Percentiles rank a stretch among this genome's conserved stretches.
Conservation (phyloP, 2,329 filamentous ascomycete species). For the Colletotrichum noveboracense region DNA sequence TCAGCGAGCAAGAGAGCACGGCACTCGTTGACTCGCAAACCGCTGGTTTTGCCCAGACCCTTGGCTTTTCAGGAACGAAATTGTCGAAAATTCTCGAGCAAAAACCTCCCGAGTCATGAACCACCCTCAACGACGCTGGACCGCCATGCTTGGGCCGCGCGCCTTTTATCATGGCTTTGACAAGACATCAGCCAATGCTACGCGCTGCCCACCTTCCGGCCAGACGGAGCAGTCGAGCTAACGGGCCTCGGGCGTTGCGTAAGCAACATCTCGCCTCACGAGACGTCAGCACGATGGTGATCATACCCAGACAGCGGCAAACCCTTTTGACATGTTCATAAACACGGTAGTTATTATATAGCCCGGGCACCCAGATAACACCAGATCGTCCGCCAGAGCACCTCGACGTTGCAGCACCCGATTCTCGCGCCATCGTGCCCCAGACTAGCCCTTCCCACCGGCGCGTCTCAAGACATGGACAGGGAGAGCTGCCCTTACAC, state of each 20-base stretch:
- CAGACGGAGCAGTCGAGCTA: not conserved
- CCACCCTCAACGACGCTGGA: not conserved
- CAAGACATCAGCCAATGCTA: not conserved
- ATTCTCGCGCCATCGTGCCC: not conserved
- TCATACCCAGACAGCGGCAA: not conserved
- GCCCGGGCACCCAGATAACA: not conserved
- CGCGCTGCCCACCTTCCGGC: not conserved
- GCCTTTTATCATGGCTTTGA: not conserved
- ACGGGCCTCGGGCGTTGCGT: not conserved
- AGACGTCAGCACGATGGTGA: not conserved
- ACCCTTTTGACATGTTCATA: not conserved
- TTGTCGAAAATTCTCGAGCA: not conserved
- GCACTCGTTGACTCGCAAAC: not conserved
- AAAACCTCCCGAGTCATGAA: not conserved
- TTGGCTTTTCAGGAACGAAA: not conserved
- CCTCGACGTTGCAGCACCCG: not conserved
- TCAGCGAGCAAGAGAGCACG: not conserved
- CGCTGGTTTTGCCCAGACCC: not conserved
- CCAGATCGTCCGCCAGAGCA: not conserved
- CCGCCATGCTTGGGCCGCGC: not conserved
- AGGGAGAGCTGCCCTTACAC: slow-evolving; percentile 3
- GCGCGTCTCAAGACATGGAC: slow-evolving; percentile 5
- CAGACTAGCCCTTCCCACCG: not conserved
- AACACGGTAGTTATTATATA: not conserved
- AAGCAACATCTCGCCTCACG: not conserved